A percentile compares a stretch with the other conserved stretches of the same genome.
phyloP scores from a whole-genome alignment of 2,329 filamentous ascomycete genomes.

The Fusarium vanettenii region DNA sequence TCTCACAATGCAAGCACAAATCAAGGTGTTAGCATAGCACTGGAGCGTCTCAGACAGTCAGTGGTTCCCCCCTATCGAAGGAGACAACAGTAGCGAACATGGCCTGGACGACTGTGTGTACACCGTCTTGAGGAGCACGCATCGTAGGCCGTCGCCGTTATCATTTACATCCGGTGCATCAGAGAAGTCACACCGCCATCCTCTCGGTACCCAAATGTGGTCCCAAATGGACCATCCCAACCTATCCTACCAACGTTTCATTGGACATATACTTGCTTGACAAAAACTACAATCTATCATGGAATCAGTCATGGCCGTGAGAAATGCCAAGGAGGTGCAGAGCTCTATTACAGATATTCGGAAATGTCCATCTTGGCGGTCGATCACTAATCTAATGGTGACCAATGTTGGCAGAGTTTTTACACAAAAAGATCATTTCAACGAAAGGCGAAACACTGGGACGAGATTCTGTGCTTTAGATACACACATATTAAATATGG shows the following conservation, averaged over 20 bases:
- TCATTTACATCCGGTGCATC: background rate
- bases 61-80: too few species aligned
- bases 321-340: background rate
- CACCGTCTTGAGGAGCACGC: too few species aligned
- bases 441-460: background rate
- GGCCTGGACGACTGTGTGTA: too few species aligned
- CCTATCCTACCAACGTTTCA: background rate
- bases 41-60: too few species aligned
- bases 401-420: too few species aligned
- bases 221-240: background rate
- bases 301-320: background rate
- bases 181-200: background rate
- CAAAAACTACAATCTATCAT: background rate
- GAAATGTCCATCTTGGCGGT: too few species aligned
- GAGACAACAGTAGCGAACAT: too few species aligned
- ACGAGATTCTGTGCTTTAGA: background rate
- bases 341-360: too few species aligned
- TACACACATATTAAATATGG: background rate
- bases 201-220: background rate
- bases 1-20: too few species aligned
- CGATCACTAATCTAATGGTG: too few species aligned
- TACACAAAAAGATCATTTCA: too few species aligned
- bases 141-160: background rate
- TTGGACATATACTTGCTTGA: background rate
- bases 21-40: too few species aligned